Conservation (phyloP, 805 yeast genomes). For the Vanderwaltozyma tropicalis region DNA sequence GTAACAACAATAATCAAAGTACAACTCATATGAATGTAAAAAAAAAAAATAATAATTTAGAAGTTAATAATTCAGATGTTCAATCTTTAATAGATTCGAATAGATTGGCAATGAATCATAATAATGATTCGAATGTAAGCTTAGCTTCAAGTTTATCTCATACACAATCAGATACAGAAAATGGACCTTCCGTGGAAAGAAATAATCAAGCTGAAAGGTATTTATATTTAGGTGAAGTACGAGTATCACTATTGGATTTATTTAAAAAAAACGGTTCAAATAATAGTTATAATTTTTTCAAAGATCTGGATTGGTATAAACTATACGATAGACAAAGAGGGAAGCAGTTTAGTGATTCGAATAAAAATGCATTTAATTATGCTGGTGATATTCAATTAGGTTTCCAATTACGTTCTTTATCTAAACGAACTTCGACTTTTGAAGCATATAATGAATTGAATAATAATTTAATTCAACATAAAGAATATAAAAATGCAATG, state of each 20-base stretch:
- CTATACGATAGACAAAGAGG: slow-evolving; percentile 16
- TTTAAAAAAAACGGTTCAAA: slow-evolving; percentile 13
- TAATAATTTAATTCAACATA: slow-evolving; percentile 6
- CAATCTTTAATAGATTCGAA: no score
- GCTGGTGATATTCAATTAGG: slow-evolving; percentile 21
- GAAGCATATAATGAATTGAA: slow-evolving; percentile 19
- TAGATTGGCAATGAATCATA: neutral
- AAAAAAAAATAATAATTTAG: neutral
- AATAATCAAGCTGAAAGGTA: slow-evolving; percentile 6
- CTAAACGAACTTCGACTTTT: slow-evolving; percentile 11
- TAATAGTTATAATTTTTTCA: slow-evolving; percentile 15
- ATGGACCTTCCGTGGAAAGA: neutral
- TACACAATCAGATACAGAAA: neutral
- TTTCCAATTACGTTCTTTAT: slow-evolving; percentile 10
- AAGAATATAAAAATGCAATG: neutral
- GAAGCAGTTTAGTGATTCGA: neutral
- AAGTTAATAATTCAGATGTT: neutral
- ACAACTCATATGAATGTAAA: neutral
- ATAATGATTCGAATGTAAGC: neutral
- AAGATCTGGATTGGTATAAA: slow-evolving; percentile 16
- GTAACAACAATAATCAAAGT: neutral
- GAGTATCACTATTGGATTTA: slow-evolving; percentile 19
- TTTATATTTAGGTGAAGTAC: slow-evolving; percentile 25
- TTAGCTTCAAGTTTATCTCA: neutral
- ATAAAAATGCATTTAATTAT: slow-evolving; percentile 3